Evolutionary conservation across 768 basidiomycete species (phyloP).

Genomic region (Suillus clintonianus): DNA sequence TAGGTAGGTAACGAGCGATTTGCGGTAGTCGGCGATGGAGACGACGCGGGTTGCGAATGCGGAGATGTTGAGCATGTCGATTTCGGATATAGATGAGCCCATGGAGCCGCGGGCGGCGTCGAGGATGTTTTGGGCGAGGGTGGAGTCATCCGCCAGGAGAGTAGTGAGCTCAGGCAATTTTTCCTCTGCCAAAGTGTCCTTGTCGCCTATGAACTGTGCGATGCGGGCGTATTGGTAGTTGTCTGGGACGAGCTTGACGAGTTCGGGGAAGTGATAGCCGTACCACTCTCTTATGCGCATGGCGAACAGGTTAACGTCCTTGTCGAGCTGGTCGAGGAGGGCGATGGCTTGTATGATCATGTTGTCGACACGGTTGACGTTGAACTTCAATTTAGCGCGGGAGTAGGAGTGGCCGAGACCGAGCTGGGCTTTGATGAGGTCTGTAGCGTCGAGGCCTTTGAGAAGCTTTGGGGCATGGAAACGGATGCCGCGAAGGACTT

Average conservation of each 20-base stretch:
- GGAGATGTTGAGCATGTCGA: conserved; percentile 95
- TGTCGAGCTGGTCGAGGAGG: conserved; percentile 97
- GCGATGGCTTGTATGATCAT: conserved; percentile 99
- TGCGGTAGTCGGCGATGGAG: conserved; percentile 91
- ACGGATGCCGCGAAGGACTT: conserved; percentile 91
- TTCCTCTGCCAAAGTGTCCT: conserved; percentile 76
- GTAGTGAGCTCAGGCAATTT: conserved; percentile 77
- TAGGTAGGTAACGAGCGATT: conserved; percentile 83
- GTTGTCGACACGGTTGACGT: conserved; percentile 94
- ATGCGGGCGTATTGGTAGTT: conserved; percentile 91
- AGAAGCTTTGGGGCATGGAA: conserved; percentile 88
- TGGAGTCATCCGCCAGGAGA: conserved; percentile 82
- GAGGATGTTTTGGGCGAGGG: conserved; percentile 88
- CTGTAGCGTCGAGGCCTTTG: conserved; percentile 83
- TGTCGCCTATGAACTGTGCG: conserved; percentile 87
- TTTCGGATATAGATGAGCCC: conserved; percentile 87
- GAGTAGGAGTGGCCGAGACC: conserved; percentile 98
- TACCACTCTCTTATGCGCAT: conserved; percentile 99
- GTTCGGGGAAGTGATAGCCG: conserved; percentile 98
- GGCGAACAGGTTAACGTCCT: conserved; percentile 97
- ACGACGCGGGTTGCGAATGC: conserved; percentile 90
- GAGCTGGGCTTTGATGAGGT: conserved; percentile 91
- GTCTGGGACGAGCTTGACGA: conserved; percentile 89
- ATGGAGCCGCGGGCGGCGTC: conserved; percentile 94
- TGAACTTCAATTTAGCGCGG: conserved; percentile 96